Conservation (phyloP, 1,284 basidiomycete genomes). For the Moniliella sp. region DNA sequence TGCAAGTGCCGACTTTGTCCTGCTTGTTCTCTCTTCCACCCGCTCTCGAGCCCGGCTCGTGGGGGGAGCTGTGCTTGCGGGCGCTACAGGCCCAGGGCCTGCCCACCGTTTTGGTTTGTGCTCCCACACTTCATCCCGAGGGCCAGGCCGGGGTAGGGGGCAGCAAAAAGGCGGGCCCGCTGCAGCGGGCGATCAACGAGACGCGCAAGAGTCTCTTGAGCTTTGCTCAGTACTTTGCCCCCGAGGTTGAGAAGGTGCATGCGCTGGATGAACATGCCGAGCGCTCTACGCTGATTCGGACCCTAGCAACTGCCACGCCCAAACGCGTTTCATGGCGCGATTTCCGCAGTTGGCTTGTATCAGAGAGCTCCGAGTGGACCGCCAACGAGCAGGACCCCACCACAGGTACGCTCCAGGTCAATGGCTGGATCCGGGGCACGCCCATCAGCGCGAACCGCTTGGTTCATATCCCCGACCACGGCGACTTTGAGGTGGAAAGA, state of each 20-base stretch:
- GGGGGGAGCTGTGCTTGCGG: slow-evolving; percentile 76
- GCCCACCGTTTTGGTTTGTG: slow-evolving; percentile 52
- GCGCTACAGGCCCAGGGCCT: slow-evolving; percentile 45
- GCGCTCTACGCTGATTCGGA: slow-evolving; percentile 43
- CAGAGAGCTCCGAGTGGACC: slow-evolving; percentile 41
- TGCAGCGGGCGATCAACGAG: slow-evolving; percentile 18
- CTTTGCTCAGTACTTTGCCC: slow-evolving; percentile 78
- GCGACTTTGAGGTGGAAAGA: slow-evolving; percentile 69
- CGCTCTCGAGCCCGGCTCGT: slow-evolving; percentile 49
- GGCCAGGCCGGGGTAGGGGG: slow-evolving; percentile 5
- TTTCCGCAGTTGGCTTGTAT: slow-evolving; percentile 55
- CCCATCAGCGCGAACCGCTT: slow-evolving; percentile 61
- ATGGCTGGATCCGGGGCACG: slow-evolving; percentile 61
- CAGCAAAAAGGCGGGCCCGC: slow-evolving; percentile 11
- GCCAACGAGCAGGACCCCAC: too few species aligned
- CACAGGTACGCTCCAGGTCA: slow-evolving; percentile 46
- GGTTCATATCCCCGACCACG: slow-evolving; percentile 66
- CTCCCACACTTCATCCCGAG: slow-evolving; percentile 20
- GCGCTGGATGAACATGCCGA: slow-evolving; percentile 45
- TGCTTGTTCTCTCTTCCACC: slow-evolving; percentile 58
- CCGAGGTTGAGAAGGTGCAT: slow-evolving; percentile 47
- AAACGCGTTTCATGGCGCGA: slow-evolving; percentile 57
- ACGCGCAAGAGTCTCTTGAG: slow-evolving; percentile 23
- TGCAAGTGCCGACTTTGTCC: slow-evolving; percentile 72
- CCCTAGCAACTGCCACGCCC: slow-evolving; percentile 23